phyloP scores from a whole-genome alignment of 2,329 filamentous ascomycete species.

The Fusarium transvaalense region DNA sequence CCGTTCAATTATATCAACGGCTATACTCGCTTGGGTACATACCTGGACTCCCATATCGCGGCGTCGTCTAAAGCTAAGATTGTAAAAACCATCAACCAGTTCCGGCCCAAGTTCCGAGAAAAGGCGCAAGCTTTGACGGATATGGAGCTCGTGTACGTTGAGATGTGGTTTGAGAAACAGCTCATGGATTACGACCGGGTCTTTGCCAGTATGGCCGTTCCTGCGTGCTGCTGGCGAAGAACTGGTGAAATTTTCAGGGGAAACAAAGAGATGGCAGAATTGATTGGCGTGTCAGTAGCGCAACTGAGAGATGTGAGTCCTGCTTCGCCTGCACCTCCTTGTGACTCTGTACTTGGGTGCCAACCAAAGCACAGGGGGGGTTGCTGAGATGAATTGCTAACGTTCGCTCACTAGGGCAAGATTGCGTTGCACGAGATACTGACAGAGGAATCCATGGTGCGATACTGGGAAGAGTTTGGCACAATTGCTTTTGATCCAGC shows the following conservation, averaged over 20 bases:
- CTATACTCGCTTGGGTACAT: constrained; percentile 88
- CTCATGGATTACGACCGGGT: constrained; percentile 98
- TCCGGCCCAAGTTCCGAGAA: constrained; percentile 94
- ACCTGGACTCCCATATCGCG: constrained; percentile 91
- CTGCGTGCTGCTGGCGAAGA: constrained; percentile 95
- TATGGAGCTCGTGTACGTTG: constrained; percentile 92
- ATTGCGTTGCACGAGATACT: constrained; percentile 96
- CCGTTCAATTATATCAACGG: constrained; percentile 99
- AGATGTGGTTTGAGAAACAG: constrained; percentile 99
- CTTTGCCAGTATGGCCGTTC: constrained; percentile 98
- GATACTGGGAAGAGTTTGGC: constrained; percentile 99
- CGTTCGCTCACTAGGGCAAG: constrained; percentile 75
- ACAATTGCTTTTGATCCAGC: constrained; percentile 95
- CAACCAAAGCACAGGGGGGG: constrained; percentile 5
- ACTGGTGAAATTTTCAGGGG: constrained; percentile 98
- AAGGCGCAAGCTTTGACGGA: constrained; percentile 93
- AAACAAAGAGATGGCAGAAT: constrained; percentile 98
- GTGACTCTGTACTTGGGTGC: constrained; percentile 13
- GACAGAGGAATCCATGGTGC: constrained; percentile 92
- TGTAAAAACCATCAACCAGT: constrained; percentile 88
- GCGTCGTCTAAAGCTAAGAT: constrained; percentile 90
- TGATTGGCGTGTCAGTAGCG: constrained; percentile 93
- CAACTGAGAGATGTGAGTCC: constrained; percentile 85
- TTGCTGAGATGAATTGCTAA: constrained; percentile 28
- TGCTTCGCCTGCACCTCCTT: constrained; percentile 17